Conservation (phyloP, 345 rosid genomes). For the Pugionium cornutum region DNA sequence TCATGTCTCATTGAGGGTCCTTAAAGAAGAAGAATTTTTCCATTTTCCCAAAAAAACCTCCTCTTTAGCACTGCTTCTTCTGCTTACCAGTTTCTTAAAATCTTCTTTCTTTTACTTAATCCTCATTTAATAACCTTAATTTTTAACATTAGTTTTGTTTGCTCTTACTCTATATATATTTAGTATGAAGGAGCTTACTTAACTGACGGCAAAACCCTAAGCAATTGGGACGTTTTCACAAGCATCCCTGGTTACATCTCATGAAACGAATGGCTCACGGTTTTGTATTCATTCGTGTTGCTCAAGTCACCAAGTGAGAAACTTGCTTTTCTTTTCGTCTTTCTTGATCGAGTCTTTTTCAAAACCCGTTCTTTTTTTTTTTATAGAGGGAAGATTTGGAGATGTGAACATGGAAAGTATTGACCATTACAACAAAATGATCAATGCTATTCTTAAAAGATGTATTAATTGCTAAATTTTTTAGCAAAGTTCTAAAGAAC, state of each 20-base stretch:
- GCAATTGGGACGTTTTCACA: conserved; percentile 58
- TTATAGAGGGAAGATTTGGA: conserved; percentile 74
- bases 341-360: neutral
- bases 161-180: neutral
- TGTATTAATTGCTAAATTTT: conserved; percentile 37
- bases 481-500: neutral
- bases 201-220: conserved; percentile 51
- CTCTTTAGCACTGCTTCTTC: conserved; percentile 84
- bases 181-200: conserved; percentile 60
- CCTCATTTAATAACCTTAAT: neutral
- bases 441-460: conserved; percentile 48
- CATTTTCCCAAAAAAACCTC: conserved; percentile 48
- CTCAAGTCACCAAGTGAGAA: conserved; percentile 43
- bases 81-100: conserved; percentile 60
- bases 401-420: conserved; percentile 61
- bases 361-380: neutral
- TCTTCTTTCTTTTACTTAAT: conserved; percentile 3
- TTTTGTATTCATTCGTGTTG: conserved; percentile 13
- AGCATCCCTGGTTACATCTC: conserved; percentile 44
- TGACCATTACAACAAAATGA: conserved; percentile 53
- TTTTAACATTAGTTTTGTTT: neutral
- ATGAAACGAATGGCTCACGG: no score
- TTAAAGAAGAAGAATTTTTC: neutral
- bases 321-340: neutral
- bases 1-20: conserved; percentile 23